Conservation (phyloP, 805 yeast species). For the Tanozyma kutaoensis region DNA sequence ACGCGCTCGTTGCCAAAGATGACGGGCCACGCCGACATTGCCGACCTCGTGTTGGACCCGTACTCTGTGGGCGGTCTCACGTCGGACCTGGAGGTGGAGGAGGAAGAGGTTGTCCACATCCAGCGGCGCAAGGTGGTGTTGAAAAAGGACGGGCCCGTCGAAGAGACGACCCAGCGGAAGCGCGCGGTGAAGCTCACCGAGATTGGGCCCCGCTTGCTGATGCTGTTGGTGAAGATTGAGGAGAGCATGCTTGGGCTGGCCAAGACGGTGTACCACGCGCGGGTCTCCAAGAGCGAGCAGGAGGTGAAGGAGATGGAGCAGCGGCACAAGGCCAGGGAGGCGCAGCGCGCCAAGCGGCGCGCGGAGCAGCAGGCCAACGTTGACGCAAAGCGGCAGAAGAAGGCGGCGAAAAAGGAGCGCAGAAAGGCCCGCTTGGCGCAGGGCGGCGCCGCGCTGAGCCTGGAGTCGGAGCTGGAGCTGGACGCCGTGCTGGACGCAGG, state of each 20-base stretch:
- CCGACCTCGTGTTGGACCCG: conserved; percentile 75
- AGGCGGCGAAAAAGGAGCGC: conserved; percentile 61
- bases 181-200: conserved; percentile 88
- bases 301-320: conserved; percentile 54
- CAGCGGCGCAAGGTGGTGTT: conserved; percentile 6
- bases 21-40: conserved; percentile 54
- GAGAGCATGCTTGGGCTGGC: conserved; percentile 80
- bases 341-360: conserved; percentile 58
- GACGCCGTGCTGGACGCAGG: too few species aligned
- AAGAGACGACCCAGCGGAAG: conserved; percentile 28
- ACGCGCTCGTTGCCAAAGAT: conserved; percentile 62
- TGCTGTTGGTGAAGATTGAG: conserved; percentile 74
- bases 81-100: conserved; percentile 89
- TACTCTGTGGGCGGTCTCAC: conserved; percentile 72
- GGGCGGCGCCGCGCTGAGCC: too few species aligned
- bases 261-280: conserved; percentile 74
- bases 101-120: conserved; percentile 69
- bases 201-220: conserved; percentile 78
- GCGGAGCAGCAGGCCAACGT: conserved; percentile 72
- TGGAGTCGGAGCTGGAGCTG: too few species aligned
- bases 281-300: conserved; percentile 44
- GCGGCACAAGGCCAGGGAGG: conserved; percentile 48
- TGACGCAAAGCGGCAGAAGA: conserved; percentile 57
- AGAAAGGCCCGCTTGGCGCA: too few species aligned
- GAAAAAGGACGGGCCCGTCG: conserved; percentile 12